Percentiles rank a stretch among this genome's conserved stretches.
phyloP scores from a whole-genome alignment of 2,329 filamentous ascomycete genomes.

The Sporothrix schenckii region DNA sequence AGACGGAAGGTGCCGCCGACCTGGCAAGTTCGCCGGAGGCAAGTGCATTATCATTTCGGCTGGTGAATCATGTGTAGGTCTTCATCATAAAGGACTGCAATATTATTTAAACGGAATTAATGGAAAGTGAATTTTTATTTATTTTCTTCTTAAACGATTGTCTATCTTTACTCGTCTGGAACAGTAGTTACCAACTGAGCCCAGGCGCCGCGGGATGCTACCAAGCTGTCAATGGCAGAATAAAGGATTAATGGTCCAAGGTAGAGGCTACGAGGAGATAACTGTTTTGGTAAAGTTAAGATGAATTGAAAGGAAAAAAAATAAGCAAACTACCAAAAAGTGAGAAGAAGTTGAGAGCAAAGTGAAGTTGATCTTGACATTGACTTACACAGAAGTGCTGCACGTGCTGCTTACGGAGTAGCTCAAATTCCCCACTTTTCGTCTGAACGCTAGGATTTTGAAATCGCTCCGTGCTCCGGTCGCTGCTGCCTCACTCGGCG shows the following conservation, averaged over 20 bases:
- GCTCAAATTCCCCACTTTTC: neutral
- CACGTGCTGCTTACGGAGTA: conserved; percentile 12
- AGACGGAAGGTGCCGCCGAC: conserved; percentile 18
- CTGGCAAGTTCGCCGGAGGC: neutral
- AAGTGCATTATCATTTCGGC: neutral
- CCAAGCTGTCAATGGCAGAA: too few species aligned
- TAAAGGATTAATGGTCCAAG: too few species aligned
- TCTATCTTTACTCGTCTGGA: too few species aligned
- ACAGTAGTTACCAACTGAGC: too few species aligned
- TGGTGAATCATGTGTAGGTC: too few species aligned
- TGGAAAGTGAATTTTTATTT: too few species aligned
- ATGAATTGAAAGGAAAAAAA: neutral
- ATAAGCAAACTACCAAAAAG: neutral
- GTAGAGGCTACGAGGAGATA: neutral
- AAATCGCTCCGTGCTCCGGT: conserved; percentile 11
- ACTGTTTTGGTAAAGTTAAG: neutral
- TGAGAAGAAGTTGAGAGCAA: conserved; percentile 13
- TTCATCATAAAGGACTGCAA: neutral
- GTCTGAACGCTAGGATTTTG: neutral
- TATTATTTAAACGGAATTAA: too few species aligned
- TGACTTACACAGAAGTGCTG: conserved; percentile 8
- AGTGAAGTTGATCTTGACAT: conserved; percentile 3
- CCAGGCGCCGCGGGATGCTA: too few species aligned
- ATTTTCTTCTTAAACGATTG: neutral
- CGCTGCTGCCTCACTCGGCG: conserved; percentile 12